Conservation (phyloP, 148 eudicot genomes). For the Tetragonia tetragonoides region DNA sequence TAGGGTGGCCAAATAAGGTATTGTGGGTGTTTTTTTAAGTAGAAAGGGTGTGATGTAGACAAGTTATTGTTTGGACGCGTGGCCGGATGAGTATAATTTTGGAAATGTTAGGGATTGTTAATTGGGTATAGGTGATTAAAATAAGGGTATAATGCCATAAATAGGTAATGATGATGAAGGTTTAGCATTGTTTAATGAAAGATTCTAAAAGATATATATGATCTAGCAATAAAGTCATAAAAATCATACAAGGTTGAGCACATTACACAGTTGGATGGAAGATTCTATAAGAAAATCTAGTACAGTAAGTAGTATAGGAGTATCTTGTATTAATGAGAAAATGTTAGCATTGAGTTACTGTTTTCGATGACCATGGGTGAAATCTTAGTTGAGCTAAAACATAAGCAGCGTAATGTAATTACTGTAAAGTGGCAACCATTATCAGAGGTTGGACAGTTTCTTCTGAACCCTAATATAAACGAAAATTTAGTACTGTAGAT, state of each 20-base stretch:
- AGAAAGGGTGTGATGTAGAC: slow-evolving; percentile 15
- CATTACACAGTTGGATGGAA: too few relatives aligned
- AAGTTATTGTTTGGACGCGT: slow-evolving; percentile 51
- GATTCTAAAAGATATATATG: slow-evolving; percentile 30
- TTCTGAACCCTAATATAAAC: too few relatives aligned
- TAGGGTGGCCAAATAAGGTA: slow-evolving; percentile 38
- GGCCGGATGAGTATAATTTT: slow-evolving; percentile 7
- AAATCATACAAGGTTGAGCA: slow-evolving; percentile 1
- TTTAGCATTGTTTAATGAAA: slow-evolving; percentile 23
- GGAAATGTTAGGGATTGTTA: slow-evolving; percentile 23
- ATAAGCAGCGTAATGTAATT: too few relatives aligned
- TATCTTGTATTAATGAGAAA: too few relatives aligned
- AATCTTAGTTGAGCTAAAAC: too few relatives aligned
- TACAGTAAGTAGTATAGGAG: too few relatives aligned
- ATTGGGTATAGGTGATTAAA: slow-evolving; percentile 27
- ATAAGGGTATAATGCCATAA: slow-evolving; percentile 33
- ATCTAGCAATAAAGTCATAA: slow-evolving; percentile 22
- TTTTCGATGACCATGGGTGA: too few relatives aligned
- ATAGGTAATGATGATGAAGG: slow-evolving; percentile 40
- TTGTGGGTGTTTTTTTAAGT: slow-evolving; percentile 26
- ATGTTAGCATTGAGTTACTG: too few relatives aligned
- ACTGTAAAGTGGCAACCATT: too few relatives aligned
- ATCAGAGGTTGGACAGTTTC: too few relatives aligned
- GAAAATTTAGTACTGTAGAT: too few relatives aligned
- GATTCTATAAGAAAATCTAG: too few relatives aligned